phyloP scores from a whole-genome alignment of 2,329 filamentous ascomycete genomes.

The Venturia effusa region DNA sequence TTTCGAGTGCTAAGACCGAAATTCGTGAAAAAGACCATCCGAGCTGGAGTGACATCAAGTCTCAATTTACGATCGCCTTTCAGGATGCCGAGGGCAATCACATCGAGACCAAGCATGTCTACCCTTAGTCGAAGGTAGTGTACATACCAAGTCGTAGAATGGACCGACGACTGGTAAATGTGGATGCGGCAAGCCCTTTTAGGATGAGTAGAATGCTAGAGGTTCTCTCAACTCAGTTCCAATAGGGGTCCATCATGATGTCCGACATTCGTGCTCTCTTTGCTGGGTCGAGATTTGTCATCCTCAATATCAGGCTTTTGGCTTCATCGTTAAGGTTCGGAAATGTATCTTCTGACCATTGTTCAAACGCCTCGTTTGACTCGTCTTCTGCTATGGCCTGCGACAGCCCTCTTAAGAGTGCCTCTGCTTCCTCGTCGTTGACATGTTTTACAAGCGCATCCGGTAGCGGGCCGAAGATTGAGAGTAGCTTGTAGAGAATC shows the following conservation, averaged over 20 bases:
- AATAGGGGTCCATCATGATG: neutral
- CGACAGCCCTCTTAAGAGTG: constrained; percentile 14
- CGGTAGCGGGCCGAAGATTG: constrained; percentile 24
- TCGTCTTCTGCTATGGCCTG: constrained; percentile 16
- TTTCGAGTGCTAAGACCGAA: constrained; percentile 3
- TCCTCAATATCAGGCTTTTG: constrained; percentile 25
- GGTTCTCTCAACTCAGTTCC: neutral
- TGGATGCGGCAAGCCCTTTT: constrained; percentile 5
- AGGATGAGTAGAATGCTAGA: neutral
- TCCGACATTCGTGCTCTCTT: neutral
- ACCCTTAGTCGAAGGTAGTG: neutral
- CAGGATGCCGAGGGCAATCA: constrained; percentile 8
- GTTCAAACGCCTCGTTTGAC: neutral
- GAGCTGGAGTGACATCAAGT: constrained; percentile 6
- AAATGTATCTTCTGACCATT: neutral
- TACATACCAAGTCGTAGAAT: neutral
- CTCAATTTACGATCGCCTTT: constrained; percentile 7
- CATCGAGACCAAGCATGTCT: constrained; percentile 10
- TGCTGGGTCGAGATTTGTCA: constrained; percentile 23
- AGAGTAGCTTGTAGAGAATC: constrained; percentile 24
- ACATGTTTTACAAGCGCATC: constrained; percentile 22
- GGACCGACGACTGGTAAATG: neutral
- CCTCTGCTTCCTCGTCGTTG: constrained; percentile 19
- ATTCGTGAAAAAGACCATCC: constrained; percentile 8
- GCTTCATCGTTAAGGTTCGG: constrained; percentile 12